These are phyloP conservation scores for Conticribra guillardii DNA, from an alignment of 108 stramenopile genomes.

Conservation along the genomic window DNA sequence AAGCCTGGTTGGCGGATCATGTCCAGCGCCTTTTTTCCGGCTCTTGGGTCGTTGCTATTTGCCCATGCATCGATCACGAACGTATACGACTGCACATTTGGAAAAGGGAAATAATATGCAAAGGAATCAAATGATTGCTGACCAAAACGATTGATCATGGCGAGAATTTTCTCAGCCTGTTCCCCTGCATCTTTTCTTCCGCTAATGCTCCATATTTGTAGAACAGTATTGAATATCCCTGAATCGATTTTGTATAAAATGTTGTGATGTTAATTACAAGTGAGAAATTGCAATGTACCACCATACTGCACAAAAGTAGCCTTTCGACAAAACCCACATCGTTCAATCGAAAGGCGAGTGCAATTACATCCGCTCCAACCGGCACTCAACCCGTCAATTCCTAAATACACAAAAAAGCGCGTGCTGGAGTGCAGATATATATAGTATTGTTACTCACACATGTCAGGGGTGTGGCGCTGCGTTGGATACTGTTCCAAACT, in stretches of 20 bases:
- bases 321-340: too few relatives aligned
- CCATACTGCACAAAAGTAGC: too few relatives aligned
- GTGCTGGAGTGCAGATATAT: not conserved
- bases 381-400: too few relatives aligned
- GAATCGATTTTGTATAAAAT: too few relatives aligned
- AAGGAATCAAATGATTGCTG: too few relatives aligned
- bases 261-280: not conserved
- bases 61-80: slow-evolving; percentile 14
- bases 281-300: not conserved
- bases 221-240: not conserved
- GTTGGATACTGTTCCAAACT: slow-evolving; percentile 6
- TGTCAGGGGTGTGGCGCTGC: slow-evolving; percentile 4
- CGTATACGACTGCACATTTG: not conserved
- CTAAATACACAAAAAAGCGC: too few relatives aligned
- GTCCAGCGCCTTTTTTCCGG: slow-evolving; percentile 11
- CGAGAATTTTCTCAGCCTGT: not conserved
- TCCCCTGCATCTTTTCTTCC: not conserved
- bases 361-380: too few relatives aligned
- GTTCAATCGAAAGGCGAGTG: too few relatives aligned
- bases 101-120: not conserved
- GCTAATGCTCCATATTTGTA: not conserved
- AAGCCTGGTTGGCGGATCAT: slow-evolving; percentile 2
- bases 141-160: not conserved
- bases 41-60: not conserved
- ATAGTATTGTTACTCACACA: not conserved